Evolutionary conservation across 2,329 filamentous ascomycete genomes (phyloP).

Genomic region (Colletotrichum gigasporum): DNA sequence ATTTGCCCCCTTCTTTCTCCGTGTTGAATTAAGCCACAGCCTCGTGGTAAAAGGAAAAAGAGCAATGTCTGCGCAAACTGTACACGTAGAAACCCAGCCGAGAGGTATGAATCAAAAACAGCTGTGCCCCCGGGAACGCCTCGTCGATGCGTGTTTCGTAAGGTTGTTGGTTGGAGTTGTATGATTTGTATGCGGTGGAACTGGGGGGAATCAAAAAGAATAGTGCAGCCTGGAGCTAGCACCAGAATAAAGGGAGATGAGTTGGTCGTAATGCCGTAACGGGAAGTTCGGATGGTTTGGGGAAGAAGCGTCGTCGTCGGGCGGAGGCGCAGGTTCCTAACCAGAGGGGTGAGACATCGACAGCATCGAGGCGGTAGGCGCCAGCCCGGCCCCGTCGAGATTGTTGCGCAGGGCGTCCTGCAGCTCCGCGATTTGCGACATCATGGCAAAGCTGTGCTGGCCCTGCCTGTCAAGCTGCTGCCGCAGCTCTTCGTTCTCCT

Average conservation of each 20-base stretch:
- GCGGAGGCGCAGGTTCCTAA: slow-evolving; percentile 6
- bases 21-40: not conserved
- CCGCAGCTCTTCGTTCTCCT: slow-evolving; percentile 70
- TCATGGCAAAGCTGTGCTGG: slow-evolving; percentile 56
- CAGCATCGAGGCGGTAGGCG: slow-evolving; percentile 53
- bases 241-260: slow-evolving; percentile 21
- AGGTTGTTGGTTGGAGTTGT: slow-evolving; percentile 5
- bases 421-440: slow-evolving; percentile 58
- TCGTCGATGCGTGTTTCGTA: slow-evolving; percentile 29
- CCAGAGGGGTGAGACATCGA: slow-evolving; percentile 35
- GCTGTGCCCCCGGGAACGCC: slow-evolving; percentile 23
- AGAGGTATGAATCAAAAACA: slow-evolving; percentile 16
- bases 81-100: too few relatives aligned
- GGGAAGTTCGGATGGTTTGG: slow-evolving; percentile 6
- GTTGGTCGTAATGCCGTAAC: slow-evolving; percentile 24
- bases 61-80: not conserved
- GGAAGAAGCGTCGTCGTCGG: not conserved
- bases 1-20: not conserved
- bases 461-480: slow-evolving; percentile 59
- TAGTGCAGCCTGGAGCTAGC: slow-evolving; percentile 21
- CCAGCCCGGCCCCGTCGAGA: slow-evolving; percentile 40
- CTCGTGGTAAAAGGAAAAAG: not conserved
- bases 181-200: not conserved
- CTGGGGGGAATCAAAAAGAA: not conserved
- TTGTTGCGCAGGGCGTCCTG: slow-evolving; percentile 50